Evolutionary conservation across 495 filamentous ascomycete species (phyloP).

Genomic region (Talaromyces thailandensis): DNA sequence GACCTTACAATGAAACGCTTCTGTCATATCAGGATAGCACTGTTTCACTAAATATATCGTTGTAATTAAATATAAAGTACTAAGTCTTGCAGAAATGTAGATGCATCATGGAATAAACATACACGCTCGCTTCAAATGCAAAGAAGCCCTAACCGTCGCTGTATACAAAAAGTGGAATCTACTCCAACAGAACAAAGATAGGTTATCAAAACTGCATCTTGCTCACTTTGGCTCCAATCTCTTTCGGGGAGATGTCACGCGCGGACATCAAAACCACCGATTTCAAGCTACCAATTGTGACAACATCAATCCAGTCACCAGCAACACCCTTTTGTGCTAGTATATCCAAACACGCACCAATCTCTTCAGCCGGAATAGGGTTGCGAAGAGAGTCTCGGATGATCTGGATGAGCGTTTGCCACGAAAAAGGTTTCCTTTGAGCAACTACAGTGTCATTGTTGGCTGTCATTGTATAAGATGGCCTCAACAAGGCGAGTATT

Average conservation of each 20-base stretch:
- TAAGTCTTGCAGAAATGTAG: not conserved
- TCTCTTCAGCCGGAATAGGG: constrained; percentile 31
- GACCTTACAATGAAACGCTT: too few relatives aligned
- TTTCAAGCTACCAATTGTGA: constrained; percentile 30
- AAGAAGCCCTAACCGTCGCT: not conserved
- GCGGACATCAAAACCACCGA: constrained; percentile 38
- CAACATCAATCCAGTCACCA: constrained; percentile 35
- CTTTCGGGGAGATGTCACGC: constrained; percentile 28
- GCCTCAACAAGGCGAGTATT: constrained; percentile 30
- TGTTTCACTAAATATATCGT: too few relatives aligned
- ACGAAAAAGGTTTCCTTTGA: constrained; percentile 32
- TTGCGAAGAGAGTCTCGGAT: constrained; percentile 32
- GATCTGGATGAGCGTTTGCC: constrained; percentile 29
- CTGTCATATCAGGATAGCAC: too few relatives aligned
- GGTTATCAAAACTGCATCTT: constrained; percentile 21
- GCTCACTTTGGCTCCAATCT: constrained; percentile 27
- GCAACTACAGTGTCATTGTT: constrained; percentile 24
- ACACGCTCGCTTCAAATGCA: not conserved
- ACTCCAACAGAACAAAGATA: not conserved
- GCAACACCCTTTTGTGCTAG: constrained; percentile 31
- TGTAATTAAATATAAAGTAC: not conserved
- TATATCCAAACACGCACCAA: constrained; percentile 34
- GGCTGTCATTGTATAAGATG: constrained; percentile 11
- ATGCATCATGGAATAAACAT: not conserved
- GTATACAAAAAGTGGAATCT: not conserved